Evolutionary conservation across 345 rosid species (phyloP).

Genomic region (rapeseed (Brassica napus)): Da-Ae NC_063439.1:19375001-19375500

Average conservation of each 20-base stretch:
- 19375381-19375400: background rate
- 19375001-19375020: slow-evolving; percentile 38
- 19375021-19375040: slow-evolving; percentile 20
- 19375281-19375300: background rate
- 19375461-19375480: background rate
- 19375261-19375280: slow-evolving; percentile 20
- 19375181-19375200: slow-evolving; percentile 26
- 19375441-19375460: background rate
- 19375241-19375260: slow-evolving; percentile 25
- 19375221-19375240: slow-evolving; percentile 34
- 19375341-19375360: background rate
- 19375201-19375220: slow-evolving; percentile 38
- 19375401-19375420: background rate
- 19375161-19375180: slow-evolving; percentile 37
- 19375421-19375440: background rate
- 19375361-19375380: background rate
- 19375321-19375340: background rate
- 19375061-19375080: slow-evolving; percentile 23
- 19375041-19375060: slow-evolving; percentile 36
- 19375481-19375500: background rate
- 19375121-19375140: slow-evolving; percentile 29
- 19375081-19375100: slow-evolving; percentile 32
- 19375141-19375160: slow-evolving; percentile 41
- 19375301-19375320: background rate
- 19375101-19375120: slow-evolving; percentile 47